A percentile compares a stretch with the other conserved stretches of the same genome.
These are phyloP conservation scores for Dendrobium huoshanense DNA, from an alignment of 106 monocot species.

Conservation along the genomic window DNA sequence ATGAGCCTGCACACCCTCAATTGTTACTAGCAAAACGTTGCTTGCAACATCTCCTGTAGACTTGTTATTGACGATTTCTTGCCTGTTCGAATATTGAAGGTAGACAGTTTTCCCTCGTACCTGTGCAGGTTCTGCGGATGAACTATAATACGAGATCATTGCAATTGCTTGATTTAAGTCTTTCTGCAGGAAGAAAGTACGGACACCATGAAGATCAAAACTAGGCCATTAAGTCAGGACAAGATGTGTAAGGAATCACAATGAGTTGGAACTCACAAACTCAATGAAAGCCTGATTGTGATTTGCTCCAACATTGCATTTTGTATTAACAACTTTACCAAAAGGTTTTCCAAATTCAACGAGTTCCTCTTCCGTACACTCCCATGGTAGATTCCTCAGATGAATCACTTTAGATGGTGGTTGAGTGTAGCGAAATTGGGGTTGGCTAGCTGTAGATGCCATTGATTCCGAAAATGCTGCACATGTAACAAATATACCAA, in stretches of 20 bases:
- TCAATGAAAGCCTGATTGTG: constrained; percentile 91
- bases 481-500: too few relatives aligned
- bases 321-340: constrained; percentile 79
- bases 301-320: constrained; percentile 85
- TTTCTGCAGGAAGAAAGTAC: neutral
- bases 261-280: constrained; percentile 37
- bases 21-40: neutral
- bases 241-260: neutral
- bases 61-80: neutral
- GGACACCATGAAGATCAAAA: neutral
- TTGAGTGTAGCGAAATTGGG: constrained; percentile 84
- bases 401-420: constrained; percentile 92
- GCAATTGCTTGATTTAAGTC: neutral
- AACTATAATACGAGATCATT: neutral
- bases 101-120: neutral
- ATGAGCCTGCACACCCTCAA: neutral
- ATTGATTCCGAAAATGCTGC: neutral
- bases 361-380: constrained; percentile 84
- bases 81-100: neutral
- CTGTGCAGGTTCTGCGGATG: neutral
- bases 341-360: constrained; percentile 84
- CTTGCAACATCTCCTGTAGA: neutral
- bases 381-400: constrained; percentile 82
- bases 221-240: neutral
- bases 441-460: constrained; percentile 47